Percentiles rank a stretch among this genome's conserved stretches.
Conservation (phyloP, 129 eudicot genomes). For the Saposhnikovia divaricata region DNA sequence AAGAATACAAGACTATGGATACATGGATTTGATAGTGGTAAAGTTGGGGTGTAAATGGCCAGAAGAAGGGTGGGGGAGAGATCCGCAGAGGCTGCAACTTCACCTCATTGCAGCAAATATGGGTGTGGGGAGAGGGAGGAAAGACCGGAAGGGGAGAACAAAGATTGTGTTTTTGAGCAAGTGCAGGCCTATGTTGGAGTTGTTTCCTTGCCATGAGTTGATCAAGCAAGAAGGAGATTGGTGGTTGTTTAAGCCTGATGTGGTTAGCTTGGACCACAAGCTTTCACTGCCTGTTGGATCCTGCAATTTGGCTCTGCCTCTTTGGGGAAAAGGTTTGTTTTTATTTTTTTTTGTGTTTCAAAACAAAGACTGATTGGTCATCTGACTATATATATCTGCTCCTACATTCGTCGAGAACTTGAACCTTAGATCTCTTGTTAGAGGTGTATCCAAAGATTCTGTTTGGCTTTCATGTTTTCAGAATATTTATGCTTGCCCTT, state of each 20-base stretch:
- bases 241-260: constrained; percentile 68
- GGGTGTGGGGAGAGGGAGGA: constrained; percentile 54
- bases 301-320: constrained; percentile 72
- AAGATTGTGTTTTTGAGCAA: constrained; percentile 69
- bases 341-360: background rate
- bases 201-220: constrained; percentile 73
- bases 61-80: constrained; percentile 66
- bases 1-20: constrained; percentile 28
- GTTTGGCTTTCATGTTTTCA: background rate
- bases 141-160: constrained; percentile 11
- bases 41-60: constrained; percentile 61
- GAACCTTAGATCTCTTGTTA: background rate
- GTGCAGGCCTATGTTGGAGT: constrained; percentile 84
- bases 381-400: background rate
- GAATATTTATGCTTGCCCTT: background rate
- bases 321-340: constrained; percentile 76
- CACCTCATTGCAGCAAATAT: constrained; percentile 64
- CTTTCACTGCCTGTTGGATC: constrained; percentile 75
- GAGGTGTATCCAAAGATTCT: background rate
- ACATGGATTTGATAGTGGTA: constrained; percentile 68
- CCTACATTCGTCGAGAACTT: background rate
- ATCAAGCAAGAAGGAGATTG: constrained; percentile 61
- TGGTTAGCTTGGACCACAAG: constrained; percentile 49
- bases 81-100: constrained; percentile 54
- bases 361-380: background rate